Percentiles rank a stretch among this genome's conserved stretches.
phyloP scores from a whole-genome alignment of 192 early-diverging fungal genomes.

The Mortierella hygrophila region DNA sequence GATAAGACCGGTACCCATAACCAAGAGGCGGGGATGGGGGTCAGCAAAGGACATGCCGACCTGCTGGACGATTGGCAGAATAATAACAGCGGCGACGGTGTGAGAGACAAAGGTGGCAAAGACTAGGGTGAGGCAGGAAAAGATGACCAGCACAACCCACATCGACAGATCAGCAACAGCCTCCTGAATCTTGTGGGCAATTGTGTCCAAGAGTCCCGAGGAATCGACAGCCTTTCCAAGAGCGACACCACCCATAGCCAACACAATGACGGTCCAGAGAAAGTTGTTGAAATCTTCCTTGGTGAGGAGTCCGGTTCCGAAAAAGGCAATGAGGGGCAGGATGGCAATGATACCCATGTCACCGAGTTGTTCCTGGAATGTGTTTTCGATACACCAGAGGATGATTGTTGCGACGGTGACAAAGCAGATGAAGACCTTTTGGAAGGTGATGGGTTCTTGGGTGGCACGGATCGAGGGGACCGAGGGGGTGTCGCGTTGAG shows the following conservation, averaged over 20 bases:
- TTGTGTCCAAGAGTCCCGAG: constrained; percentile 69
- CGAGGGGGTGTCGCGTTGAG: constrained; percentile 55
- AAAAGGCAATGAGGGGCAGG: constrained; percentile 78
- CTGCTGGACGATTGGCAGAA: constrained; percentile 72
- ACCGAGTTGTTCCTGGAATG: constrained; percentile 68
- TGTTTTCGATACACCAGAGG: constrained; percentile 75
- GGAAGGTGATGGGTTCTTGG: constrained; percentile 53
- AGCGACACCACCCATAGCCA: constrained; percentile 80
- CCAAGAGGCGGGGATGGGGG: constrained; percentile 72
- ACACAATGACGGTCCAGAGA: constrained; percentile 62
- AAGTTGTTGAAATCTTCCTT: constrained; percentile 82
- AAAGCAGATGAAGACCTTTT: constrained; percentile 66
- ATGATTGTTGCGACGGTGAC: constrained; percentile 71
- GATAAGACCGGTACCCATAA: constrained; percentile 72
- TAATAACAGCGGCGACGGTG: constrained; percentile 81
- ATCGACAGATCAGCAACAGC: constrained; percentile 60
- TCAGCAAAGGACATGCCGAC: constrained; percentile 70
- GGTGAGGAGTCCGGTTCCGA: constrained; percentile 70
- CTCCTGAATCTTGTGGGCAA: constrained; percentile 68
- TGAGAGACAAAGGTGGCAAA: constrained; percentile 80
- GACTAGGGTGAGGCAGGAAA: constrained; percentile 72
- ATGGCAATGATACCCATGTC: constrained; percentile 80
- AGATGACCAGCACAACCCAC: constrained; percentile 66
- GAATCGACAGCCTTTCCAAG: constrained; percentile 79
- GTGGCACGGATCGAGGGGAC: constrained; percentile 53